These are phyloP conservation scores for Kodamaea lidongshanica DNA, from an alignment of 805 yeast genomes.

Conservation along the genomic window DNA sequence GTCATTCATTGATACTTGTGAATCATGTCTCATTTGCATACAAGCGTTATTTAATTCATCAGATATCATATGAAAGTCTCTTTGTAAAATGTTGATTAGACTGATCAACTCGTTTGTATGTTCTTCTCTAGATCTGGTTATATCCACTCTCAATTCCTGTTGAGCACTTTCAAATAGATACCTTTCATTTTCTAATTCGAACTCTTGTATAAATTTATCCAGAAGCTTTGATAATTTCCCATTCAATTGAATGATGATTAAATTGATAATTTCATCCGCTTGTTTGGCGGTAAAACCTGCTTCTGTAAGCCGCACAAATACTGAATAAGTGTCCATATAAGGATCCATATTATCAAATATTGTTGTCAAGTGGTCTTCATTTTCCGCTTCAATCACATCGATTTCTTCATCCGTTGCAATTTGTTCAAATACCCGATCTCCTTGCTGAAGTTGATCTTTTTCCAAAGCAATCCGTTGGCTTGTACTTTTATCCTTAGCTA, in stretches of 20 bases:
- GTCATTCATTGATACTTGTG: conserved; percentile 78
- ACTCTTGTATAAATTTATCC: conserved; percentile 43
- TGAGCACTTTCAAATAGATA: conserved; percentile 90
- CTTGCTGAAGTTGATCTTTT: background rate
- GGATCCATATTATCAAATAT: conserved; percentile 48
- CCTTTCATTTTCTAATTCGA: conserved; percentile 79
- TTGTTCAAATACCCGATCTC: conserved; percentile 1
- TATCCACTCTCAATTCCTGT: conserved; percentile 75
- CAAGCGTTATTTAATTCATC: conserved; percentile 68
- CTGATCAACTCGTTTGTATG: conserved; percentile 63
- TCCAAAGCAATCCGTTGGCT: no score
- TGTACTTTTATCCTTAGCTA: no score
- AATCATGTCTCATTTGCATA: conserved; percentile 58
- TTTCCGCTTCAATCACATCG: conserved; percentile 3
- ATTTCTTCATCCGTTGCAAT: conserved; percentile 6
- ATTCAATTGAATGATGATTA: conserved; percentile 40
- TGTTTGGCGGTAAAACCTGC: conserved; percentile 61
- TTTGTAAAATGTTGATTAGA: conserved; percentile 60
- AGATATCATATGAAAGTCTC: conserved; percentile 64
- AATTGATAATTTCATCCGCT: conserved; percentile 50
- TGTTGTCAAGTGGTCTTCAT: conserved; percentile 45
- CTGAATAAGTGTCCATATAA: conserved; percentile 42
- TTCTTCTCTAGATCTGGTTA: conserved; percentile 62
- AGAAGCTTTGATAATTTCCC: conserved; percentile 39
- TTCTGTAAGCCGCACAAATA: conserved; percentile 45